phyloP scores from a whole-genome alignment of 208 protist species.

The Crithidia acanthocephali region DNA sequence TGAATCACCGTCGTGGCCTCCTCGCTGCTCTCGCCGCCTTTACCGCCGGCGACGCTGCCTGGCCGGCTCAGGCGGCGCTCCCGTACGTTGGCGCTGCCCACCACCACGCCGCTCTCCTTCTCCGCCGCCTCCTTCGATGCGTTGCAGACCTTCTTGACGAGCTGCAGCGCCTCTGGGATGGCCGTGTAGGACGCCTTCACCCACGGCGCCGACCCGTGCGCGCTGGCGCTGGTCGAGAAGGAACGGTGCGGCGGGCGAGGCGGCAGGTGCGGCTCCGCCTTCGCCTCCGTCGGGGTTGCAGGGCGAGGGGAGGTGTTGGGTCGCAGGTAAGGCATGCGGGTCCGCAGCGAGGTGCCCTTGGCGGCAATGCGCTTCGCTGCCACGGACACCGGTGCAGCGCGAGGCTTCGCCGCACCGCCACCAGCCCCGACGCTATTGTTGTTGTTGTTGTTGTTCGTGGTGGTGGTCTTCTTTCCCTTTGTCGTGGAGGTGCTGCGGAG shows the following conservation, averaged over 20 bases:
- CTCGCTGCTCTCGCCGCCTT: neutral
- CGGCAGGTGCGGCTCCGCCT: neutral
- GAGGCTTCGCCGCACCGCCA: neutral
- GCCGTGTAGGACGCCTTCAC: conserved; percentile 12
- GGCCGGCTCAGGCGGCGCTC: conserved; percentile 20
- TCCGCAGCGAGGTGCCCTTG: conserved; percentile 27
- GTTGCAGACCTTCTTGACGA: conserved; percentile 28
- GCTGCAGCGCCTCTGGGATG: conserved; percentile 28
- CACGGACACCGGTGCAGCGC: neutral
- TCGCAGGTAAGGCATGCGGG: conserved; percentile 29
- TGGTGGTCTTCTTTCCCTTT: neutral
- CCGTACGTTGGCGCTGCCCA: conserved; percentile 1
- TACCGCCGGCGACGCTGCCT: neutral
- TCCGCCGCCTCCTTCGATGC: conserved; percentile 19
- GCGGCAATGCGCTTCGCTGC: conserved; percentile 22
- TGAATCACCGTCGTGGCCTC: conserved; percentile 25
- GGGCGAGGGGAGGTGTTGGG: conserved; percentile 1
- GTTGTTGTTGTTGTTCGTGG: too few species aligned
- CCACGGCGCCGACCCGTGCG: conserved; percentile 2
- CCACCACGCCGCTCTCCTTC: neutral
- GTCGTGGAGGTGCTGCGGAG: neutral
- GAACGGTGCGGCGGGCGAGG: conserved; percentile 11
- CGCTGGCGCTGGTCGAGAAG: conserved; percentile 14
- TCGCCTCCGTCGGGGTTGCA: neutral
- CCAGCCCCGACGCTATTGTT: neutral